Base-by-base conservation (phyloP, 768 basidiomycete genomes). In the Mycena venus region DNA sequence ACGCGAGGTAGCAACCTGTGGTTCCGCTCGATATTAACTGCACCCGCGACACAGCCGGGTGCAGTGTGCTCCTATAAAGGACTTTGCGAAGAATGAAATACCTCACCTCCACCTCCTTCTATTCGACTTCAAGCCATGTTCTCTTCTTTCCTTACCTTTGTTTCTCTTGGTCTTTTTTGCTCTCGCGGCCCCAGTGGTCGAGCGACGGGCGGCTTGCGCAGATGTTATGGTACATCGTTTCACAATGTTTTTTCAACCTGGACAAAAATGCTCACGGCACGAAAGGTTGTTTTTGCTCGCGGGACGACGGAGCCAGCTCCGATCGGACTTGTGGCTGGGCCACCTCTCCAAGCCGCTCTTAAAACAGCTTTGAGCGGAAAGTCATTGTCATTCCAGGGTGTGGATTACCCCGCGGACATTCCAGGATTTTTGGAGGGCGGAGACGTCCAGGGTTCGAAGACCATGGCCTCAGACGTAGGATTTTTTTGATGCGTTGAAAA, bases 361-460 rank as follows among this genome's bases (percentile, higher is more conserved):
- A 44, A 70, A 49, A 36, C 70, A 25, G 76, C 76, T 17, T 60
- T 79, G 27, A 66, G 56, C n/a, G 49, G 49, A n/a, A 72, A 73
- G 61, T 67, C 74, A 0, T 42, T 79, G 38, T 75, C 78, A 1
- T 79, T 79, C 62, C 56, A 59, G 27, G 78, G 78, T 19, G 78
- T 79, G 25, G 74, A 77, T 51, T 79, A 77, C 51, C 74, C 78
- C 6, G 78, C 78, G 23, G 51, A 15, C 44, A 66, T 79, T 38
- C 67, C 76, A 10, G 74, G 74, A 47, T 77, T 77, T 58, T 75
- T 79, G 71, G 74, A 63, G 58, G 76, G 78, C 19, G 76, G 78
- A 4, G 76, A 79, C 44, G n/a, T 53, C 1, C 66, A 72, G 38
- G 78, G 78, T 10, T 78, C 78, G 36, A 25, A 32, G 61, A 75